Evolutionary conservation across 2,329 filamentous ascomycete genomes (phyloP).

Genomic region (Aspergillus sp.): DNA sequence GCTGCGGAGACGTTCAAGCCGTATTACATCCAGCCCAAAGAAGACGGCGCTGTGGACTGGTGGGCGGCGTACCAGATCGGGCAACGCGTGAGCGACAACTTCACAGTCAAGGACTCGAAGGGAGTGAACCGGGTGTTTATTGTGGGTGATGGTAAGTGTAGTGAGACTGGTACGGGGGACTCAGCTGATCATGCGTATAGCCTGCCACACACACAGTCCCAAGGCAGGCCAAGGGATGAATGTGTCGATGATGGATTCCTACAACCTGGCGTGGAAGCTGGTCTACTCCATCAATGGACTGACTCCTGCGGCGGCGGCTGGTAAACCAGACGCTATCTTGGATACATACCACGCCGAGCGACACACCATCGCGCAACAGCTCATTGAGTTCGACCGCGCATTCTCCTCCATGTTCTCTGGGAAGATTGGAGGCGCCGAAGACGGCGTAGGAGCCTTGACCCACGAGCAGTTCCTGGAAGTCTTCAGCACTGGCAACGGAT

Average conservation of each 20-base stretch:
- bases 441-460: slow-evolving; percentile 25
- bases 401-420: slow-evolving; percentile 43
- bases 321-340: slow-evolving; percentile 25
- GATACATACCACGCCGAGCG: slow-evolving; percentile 40
- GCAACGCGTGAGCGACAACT: slow-evolving; percentile 56
- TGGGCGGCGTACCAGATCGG: slow-evolving; percentile 76
- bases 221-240: slow-evolving; percentile 81
- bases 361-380: slow-evolving; percentile 35
- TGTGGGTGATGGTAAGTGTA: slow-evolving; percentile 58
- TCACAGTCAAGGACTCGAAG: slow-evolving; percentile 61
- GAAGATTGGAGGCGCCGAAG: slow-evolving; percentile 30
- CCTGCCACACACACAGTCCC: slow-evolving; percentile 76
- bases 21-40: slow-evolving; percentile 62
- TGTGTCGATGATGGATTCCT: slow-evolving; percentile 65
- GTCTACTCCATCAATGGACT: slow-evolving; percentile 37
- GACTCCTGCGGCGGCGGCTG: slow-evolving; percentile 20
- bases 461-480: slow-evolving; percentile 37
- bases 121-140: slow-evolving; percentile 71
- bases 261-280: slow-evolving; percentile 44
- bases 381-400: slow-evolving; percentile 40
- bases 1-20: slow-evolving; percentile 66
- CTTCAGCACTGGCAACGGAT: slow-evolving; percentile 37
- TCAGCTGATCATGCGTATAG: slow-evolving; percentile 28
- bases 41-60: slow-evolving; percentile 64
- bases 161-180: neutral